Percentiles rank a stretch among this genome's conserved stretches.
These are phyloP conservation scores for Boletus rubescentipes DNA, from an alignment of 768 basidiomycete species.

Conservation along the genomic window DNA sequence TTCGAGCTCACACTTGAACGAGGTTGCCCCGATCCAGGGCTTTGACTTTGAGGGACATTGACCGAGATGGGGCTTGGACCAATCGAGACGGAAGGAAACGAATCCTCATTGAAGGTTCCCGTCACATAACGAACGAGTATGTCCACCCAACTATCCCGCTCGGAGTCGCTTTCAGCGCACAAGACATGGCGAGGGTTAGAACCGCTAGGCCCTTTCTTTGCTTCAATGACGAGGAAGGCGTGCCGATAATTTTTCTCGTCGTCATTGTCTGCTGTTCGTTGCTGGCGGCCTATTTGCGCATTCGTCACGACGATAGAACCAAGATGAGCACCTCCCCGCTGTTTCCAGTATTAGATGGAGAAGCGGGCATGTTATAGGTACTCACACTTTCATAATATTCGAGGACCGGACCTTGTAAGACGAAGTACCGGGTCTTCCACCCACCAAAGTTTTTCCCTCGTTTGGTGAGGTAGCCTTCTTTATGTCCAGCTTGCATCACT, in stretches of 20 bases:
- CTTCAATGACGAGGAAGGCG: slow-evolving; percentile 95
- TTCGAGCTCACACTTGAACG: slow-evolving; percentile 58
- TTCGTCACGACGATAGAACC: slow-evolving; percentile 90
- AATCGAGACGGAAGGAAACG: slow-evolving; percentile 42
- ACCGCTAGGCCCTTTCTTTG: slow-evolving; percentile 68
- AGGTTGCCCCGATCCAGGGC: slow-evolving; percentile 39
- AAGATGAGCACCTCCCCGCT: slow-evolving; percentile 89
- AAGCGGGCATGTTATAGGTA: slow-evolving; percentile 19
- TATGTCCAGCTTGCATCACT: slow-evolving; percentile 79
- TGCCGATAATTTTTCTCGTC: slow-evolving; percentile 96
- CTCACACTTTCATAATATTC: slow-evolving; percentile 96
- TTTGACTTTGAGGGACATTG: slow-evolving; percentile 26
- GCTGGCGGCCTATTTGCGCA: slow-evolving; percentile 95
- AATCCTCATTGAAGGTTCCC: slow-evolving; percentile 76
- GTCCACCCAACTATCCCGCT: slow-evolving; percentile 94
- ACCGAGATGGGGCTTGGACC: slow-evolving; percentile 30
- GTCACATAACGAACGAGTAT: slow-evolving; percentile 87
- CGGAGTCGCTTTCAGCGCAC: slow-evolving; percentile 93
- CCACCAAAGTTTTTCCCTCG: slow-evolving; percentile 97
- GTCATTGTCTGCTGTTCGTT: slow-evolving; percentile 58
- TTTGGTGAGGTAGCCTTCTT: slow-evolving; percentile 95
- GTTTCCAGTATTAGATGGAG: slow-evolving; percentile 15
- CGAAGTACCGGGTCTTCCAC: slow-evolving; percentile 96
- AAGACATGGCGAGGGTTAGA: slow-evolving; percentile 83
- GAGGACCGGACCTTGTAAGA: slow-evolving; percentile 83